A percentile compares a stretch with the other conserved stretches of the same genome.
phyloP scores from a whole-genome alignment of 163 green algal genomes.

The Scenedesmus sp. region DNA sequence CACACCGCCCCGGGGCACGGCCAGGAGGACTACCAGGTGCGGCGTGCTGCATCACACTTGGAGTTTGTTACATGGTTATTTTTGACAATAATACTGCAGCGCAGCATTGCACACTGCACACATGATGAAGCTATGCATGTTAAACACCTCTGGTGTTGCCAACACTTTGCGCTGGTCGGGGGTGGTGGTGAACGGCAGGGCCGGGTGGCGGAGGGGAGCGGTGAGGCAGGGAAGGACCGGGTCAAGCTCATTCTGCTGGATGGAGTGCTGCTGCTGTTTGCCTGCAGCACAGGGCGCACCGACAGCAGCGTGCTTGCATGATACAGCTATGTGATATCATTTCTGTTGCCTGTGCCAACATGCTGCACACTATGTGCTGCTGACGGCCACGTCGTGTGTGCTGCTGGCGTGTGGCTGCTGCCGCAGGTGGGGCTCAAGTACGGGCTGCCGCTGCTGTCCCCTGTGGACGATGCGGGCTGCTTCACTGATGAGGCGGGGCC shows the following conservation, averaged over 20 bases:
- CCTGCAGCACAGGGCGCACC: not conserved
- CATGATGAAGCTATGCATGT: too few species aligned
- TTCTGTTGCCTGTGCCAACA: not conserved
- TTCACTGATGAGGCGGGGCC: conserved; percentile 96
- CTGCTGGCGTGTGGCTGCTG: not conserved
- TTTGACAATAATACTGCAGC: not conserved
- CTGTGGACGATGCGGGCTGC: conserved; percentile 94
- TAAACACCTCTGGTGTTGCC: too few species aligned
- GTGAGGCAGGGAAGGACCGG: too few species aligned
- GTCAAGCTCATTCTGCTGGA: too few species aligned
- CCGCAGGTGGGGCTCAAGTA: conserved; percentile 87
- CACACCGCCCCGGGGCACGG: conserved; percentile 96
- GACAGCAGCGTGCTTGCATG: not conserved
- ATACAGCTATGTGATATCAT: not conserved
- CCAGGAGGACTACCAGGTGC: conserved; percentile 92
- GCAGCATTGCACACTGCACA: not conserved
- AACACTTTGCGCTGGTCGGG: too few species aligned
- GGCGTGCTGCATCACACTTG: not conserved
- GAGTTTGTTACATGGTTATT: too few species aligned
- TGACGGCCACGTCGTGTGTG: not conserved
- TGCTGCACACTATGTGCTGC: not conserved
- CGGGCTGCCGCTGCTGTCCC: conserved; percentile 90
- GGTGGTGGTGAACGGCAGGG: too few species aligned
- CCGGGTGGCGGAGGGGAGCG: too few species aligned
- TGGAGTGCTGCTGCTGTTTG: not conserved